A percentile compares a stretch with the other conserved stretches of the same genome.
These are phyloP conservation scores for Carallia brachiata DNA, from an alignment of 345 rosid species.

Conservation along the genomic window DNA sequence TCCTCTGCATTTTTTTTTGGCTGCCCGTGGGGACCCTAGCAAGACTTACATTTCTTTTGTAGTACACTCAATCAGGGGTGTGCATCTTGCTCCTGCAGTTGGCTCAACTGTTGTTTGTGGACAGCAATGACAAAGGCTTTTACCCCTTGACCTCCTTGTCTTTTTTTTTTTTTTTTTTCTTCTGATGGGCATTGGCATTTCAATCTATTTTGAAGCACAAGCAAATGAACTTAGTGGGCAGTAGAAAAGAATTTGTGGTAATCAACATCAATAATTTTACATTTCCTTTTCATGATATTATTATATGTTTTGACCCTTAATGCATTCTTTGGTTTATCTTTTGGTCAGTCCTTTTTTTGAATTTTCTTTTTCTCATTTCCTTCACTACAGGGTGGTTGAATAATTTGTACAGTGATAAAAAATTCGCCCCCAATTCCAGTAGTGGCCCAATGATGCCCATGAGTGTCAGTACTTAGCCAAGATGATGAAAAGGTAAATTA, in stretches of 20 bases:
- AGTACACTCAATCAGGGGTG: constrained; percentile 75
- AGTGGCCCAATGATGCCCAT: constrained; percentile 64
- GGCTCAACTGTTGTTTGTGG: constrained; percentile 43
- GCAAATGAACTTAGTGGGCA: constrained; percentile 33
- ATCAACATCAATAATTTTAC: constrained; percentile 13
- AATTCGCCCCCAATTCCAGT: constrained; percentile 49
- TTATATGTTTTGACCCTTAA: neutral
- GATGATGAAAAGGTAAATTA: constrained; percentile 70
- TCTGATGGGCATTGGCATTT: constrained; percentile 50
- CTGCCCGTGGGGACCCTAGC: constrained; percentile 1
- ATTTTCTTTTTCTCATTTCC: neutral
- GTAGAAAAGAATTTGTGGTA: constrained; percentile 63
- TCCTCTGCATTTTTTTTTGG: neutral
- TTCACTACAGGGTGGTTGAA: constrained; percentile 70
- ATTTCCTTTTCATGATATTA: constrained; percentile 5
- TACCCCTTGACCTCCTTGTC: constrained; percentile 60
- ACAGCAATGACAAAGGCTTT: constrained; percentile 52
- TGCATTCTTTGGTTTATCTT: constrained; percentile 3
- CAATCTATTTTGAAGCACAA: constrained; percentile 37
- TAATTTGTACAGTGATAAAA: constrained; percentile 62
- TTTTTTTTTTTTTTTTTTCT: constrained; percentile 35
- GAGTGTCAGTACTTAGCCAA: constrained; percentile 47
- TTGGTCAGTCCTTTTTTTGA: neutral
- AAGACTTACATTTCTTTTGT: constrained; percentile 22
- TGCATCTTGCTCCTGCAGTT: constrained; percentile 68